phyloP scores from a whole-genome alignment of 164 flowering plant species.

The Vitis labrusca region DNA sequence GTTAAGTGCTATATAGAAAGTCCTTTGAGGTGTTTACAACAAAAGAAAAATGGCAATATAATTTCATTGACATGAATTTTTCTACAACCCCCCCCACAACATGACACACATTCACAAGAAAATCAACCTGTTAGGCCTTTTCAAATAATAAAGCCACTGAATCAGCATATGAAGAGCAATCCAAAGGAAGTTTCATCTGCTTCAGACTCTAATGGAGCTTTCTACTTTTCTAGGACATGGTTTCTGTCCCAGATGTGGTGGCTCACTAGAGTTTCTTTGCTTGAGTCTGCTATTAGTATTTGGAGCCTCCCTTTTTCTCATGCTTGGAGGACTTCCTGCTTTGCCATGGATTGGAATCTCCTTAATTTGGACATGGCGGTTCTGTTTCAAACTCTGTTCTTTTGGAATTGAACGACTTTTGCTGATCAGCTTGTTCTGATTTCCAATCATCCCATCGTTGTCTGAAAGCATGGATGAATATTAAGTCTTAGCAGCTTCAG shows the following conservation, averaged over 20 bases:
- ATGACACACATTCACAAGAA: too few relatives aligned
- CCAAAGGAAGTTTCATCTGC: background rate
- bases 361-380: background rate
- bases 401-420: background rate
- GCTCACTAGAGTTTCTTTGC: background rate
- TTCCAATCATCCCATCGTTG: slow-evolving; percentile 19
- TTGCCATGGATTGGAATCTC: background rate
- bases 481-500: too few relatives aligned
- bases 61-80: too few relatives aligned
- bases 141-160: too few relatives aligned
- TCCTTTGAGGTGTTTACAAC: too few relatives aligned
- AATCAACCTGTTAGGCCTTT: too few relatives aligned
- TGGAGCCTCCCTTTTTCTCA: background rate
- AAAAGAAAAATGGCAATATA: too few relatives aligned
- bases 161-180: background rate
- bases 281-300: background rate
- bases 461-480: background rate
- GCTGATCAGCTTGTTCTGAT: background rate
- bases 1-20: too few relatives aligned
- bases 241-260: background rate
- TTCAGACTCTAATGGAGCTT: background rate
- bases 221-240: background rate
- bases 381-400: background rate
- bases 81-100: too few relatives aligned
- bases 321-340: background rate